Conservation (phyloP, 371 early-diverging fungal genomes). For the Mucor mucedo region DNA sequence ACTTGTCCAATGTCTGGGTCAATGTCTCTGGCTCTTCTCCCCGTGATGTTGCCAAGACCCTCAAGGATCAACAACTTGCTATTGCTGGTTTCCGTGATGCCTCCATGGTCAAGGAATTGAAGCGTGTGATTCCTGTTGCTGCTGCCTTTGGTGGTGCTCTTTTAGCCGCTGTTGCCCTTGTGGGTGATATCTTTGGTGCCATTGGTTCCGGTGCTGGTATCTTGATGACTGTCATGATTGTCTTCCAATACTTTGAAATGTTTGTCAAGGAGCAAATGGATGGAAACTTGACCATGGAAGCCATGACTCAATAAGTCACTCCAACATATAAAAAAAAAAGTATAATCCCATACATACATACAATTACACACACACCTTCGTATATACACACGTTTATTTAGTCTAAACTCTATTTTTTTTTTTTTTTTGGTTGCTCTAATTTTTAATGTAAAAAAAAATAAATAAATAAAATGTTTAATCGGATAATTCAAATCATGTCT, state of each 20-base stretch:
- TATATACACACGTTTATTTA: slow-evolving; percentile 1
- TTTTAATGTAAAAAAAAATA: slow-evolving; percentile 1
- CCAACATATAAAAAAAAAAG: background rate
- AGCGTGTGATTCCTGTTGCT: slow-evolving; percentile 97
- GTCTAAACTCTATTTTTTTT: background rate
- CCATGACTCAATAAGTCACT: slow-evolving; percentile 43
- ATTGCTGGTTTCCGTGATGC: slow-evolving; percentile 96
- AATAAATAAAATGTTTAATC: slow-evolving; percentile 2
- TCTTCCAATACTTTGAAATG: slow-evolving; percentile 99
- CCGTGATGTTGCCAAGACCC: slow-evolving; percentile 95
- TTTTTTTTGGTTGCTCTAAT: background rate
- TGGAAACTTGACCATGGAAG: slow-evolving; percentile 61
- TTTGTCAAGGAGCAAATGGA: slow-evolving; percentile 96
- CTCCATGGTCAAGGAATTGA: slow-evolving; percentile 97
- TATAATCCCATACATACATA: background rate
- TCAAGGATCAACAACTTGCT: slow-evolving; percentile 98
- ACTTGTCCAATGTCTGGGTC: slow-evolving; percentile 98
- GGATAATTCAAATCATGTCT: background rate
- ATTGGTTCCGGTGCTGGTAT: slow-evolving; percentile 99
- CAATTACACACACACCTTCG: background rate
- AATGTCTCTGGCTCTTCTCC: slow-evolving; percentile 98
- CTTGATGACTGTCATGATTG: slow-evolving; percentile 98
- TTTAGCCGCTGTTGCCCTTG: slow-evolving; percentile 93
- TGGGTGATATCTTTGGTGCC: slow-evolving; percentile 93
- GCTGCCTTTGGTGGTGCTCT: slow-evolving; percentile 96